Conservation (phyloP, 345 rosid genomes). For the Isatis tinctoria region DNA sequence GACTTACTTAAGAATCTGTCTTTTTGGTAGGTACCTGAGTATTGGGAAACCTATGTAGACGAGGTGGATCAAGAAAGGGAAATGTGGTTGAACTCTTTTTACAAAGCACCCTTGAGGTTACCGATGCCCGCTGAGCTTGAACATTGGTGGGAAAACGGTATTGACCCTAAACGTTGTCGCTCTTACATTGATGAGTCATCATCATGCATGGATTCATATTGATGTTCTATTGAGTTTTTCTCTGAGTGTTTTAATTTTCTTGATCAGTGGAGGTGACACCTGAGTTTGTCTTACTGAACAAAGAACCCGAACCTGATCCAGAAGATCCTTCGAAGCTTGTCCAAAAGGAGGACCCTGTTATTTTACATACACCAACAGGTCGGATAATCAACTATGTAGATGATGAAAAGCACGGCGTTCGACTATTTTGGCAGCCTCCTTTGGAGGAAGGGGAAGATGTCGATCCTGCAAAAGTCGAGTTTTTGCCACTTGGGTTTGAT, state of each 20-base stretch:
- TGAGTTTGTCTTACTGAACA: constrained; percentile 71
- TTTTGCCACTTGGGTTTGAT: constrained; percentile 86
- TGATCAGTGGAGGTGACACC: constrained; percentile 65
- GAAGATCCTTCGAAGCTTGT: constrained; percentile 67
- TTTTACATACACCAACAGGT: constrained; percentile 79
- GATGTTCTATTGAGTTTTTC: background rate
- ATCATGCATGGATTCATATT: background rate
- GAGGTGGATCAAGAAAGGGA: constrained; percentile 92
- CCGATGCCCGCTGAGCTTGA: constrained; percentile 99
- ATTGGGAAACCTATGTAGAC: constrained; percentile 78
- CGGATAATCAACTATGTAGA: constrained; percentile 73
- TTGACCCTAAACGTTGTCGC: background rate
- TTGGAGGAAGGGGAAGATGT: constrained; percentile 66
- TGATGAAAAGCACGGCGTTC: constrained; percentile 78
- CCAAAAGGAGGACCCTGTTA: constrained; percentile 72
- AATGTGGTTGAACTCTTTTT: constrained; percentile 94
- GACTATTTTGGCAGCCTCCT: constrained; percentile 89
- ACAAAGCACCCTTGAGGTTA: constrained; percentile 83
- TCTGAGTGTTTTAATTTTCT: background rate
- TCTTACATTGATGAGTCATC: too few species aligned
- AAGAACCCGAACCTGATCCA: constrained; percentile 89
- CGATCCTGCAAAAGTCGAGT: constrained; percentile 59
- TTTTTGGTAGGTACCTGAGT: constrained; percentile 72
- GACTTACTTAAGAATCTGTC: constrained; percentile 14
- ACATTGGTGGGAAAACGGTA: constrained; percentile 88